Base-by-base conservation (phyloP, 805 yeast genomes). In the Monosporozyma siamensis region DNA sequence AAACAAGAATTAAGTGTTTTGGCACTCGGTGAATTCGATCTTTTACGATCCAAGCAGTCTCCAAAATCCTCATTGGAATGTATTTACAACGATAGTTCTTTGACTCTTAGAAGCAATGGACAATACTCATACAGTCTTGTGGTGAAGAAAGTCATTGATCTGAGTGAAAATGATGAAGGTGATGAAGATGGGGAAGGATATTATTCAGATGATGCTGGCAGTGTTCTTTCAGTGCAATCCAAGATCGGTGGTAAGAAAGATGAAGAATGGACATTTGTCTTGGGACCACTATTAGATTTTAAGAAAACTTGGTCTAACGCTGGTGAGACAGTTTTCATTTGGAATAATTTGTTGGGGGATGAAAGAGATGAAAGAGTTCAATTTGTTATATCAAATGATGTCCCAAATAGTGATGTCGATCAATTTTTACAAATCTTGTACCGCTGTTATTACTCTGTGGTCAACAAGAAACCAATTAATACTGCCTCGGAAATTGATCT, bases 1-100 rank as follows among this genome's bases (percentile, higher is more conserved):
- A 71, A 73, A 29, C 80, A 80, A 53, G 82, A 78, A 44, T 62
- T 86, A 25, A 75, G 78, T 8, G 70, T 74, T 53, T 70, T 92
- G 39, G 86, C 95, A 2, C 73, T 82, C 0, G 97, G 97, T 3
- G 81, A 80, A 63, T 70, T 90, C 38, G 83, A 71, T 55, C 68
- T 90, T 36, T 72, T 82, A 14, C 68, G 97, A 39, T 71, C 84
- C 1, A 82, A 84, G 5, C 72, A 70, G 18, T 84, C 95, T 2
- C 96, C 96, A 10, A 86, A 87, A 58, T 89, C 95, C 7, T 88
- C 79, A 21, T 68, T 78, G 27, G 97, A 92, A 61, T 82, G 89
- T 53, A 68, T 87, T 17, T 89, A 78, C 61, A 80, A 77, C 45
- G 95, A 86, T 51, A 89, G 95, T 2, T 77, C 78, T 30, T 78